Conservation (phyloP, 768 basidiomycete species). For the Boletus barrowsii region DNA sequence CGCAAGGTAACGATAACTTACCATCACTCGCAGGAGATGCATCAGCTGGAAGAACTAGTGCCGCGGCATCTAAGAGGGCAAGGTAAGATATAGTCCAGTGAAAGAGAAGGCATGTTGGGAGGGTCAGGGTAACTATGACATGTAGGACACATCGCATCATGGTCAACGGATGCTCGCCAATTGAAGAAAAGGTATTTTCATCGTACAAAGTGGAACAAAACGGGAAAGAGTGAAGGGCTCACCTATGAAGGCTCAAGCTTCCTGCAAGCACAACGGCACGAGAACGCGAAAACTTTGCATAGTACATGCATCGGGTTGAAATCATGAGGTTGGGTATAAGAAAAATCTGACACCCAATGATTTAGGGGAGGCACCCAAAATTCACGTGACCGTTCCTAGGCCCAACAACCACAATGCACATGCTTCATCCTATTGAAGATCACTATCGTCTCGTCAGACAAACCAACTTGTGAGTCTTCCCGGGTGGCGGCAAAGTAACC, state of each 20-base stretch:
- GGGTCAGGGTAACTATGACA: slow-evolving; percentile 95
- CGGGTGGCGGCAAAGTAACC: no score
- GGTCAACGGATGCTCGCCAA: slow-evolving; percentile 47
- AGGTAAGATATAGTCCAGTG: slow-evolving; percentile 6
- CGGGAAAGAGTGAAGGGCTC: not conserved
- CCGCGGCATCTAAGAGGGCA: not conserved
- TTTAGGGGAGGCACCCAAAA: no score
- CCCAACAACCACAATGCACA: slow-evolving; percentile 36
- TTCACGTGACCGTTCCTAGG: not conserved
- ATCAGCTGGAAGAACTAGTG: not conserved
- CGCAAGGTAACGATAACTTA: slow-evolving; percentile 8
- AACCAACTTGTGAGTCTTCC: no score
- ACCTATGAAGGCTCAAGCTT: not conserved
- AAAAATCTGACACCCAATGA: no score
- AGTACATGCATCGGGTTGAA: no score
- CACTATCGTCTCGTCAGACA: slow-evolving; percentile 37
- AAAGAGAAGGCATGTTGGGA: slow-evolving; percentile 28
- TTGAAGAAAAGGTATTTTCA: slow-evolving; percentile 46
- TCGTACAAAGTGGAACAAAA: slow-evolving; percentile 32
- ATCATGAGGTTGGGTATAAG: no score
- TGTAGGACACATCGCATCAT: slow-evolving; percentile 54
- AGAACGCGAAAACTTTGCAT: no score
- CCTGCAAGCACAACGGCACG: not conserved
- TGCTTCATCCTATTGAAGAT: slow-evolving; percentile 39
- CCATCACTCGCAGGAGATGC: not conserved